Conservation (phyloP, 331 rosid genomes). For the Malus hybrid region DNA sequence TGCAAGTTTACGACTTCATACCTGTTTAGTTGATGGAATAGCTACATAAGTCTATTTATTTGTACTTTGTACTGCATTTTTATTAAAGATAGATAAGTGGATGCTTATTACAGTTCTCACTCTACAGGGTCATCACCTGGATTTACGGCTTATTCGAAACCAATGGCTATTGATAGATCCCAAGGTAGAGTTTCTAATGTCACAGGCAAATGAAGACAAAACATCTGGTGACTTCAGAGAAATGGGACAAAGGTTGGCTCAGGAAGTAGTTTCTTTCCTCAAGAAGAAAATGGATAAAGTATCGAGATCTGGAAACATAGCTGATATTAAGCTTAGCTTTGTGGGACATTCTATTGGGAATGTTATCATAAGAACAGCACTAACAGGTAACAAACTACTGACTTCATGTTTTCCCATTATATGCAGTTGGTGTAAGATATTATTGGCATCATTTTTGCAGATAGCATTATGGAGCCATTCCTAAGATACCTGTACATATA, state of each 20-base stretch:
- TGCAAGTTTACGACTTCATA: not conserved
- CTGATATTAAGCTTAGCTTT: conserved; percentile 79
- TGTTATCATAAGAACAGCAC: conserved; percentile 86
- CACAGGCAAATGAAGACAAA: conserved; percentile 88
- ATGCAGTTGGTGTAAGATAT: conserved; percentile 23
- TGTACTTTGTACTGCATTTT: not conserved
- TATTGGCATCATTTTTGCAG: conserved; percentile 41
- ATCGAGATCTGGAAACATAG: conserved; percentile 51
- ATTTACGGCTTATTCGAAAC: conserved; percentile 83
- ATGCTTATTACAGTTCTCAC: conserved; percentile 2
- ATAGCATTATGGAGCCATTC: conserved; percentile 83
- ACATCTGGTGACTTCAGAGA: conserved; percentile 89
- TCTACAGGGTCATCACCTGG: conserved; percentile 91
- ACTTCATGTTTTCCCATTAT: conserved; percentile 10
- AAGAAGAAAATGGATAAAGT: conserved; percentile 76
- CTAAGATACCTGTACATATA: conserved; percentile 58
- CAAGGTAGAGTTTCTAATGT: conserved; percentile 78
- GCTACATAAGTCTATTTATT: not conserved
- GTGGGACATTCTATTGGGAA: conserved; percentile 99
- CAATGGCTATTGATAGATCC: conserved; percentile 95
- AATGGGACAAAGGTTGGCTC: conserved; percentile 91
- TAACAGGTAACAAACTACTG: conserved; percentile 50
- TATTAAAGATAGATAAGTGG: not conserved
- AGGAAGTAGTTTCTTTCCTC: conserved; percentile 69
- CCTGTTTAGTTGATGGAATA: not conserved